These are phyloP conservation scores for Melampsora larici-populina DNA, from an alignment of 1,284 basidiomycete species.

Conservation along the genomic window DNA sequence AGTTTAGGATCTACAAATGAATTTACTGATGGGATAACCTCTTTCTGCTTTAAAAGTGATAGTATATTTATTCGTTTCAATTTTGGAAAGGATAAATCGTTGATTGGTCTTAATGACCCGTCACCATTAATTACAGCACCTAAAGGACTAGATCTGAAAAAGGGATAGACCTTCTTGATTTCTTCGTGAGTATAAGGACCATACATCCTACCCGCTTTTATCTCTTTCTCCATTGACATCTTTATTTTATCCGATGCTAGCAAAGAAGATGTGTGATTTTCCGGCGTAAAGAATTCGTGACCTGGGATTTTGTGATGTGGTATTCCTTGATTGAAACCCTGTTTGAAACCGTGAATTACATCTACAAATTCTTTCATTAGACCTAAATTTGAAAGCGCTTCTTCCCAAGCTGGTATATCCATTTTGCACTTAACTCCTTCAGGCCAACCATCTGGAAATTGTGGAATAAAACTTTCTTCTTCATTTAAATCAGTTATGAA, in stretches of 20 bases:
- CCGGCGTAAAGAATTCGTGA: too few species aligned
- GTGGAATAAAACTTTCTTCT: too few species aligned
- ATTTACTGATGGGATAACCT: slow-evolving; percentile 13
- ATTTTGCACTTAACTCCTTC: not conserved
- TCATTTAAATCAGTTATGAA: too few species aligned
- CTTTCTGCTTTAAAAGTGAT: too few species aligned
- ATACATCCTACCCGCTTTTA: not conserved
- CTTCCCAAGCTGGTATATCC: not conserved
- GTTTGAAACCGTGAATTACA: too few species aligned
- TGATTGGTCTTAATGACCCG: not conserved
- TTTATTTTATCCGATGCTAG: too few species aligned
- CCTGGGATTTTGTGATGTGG: not conserved
- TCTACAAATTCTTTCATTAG: too few species aligned
- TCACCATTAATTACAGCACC: slow-evolving; percentile 4
- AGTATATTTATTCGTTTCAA: not conserved
- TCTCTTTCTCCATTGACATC: too few species aligned
- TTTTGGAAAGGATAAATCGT: not conserved
- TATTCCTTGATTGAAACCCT: not conserved
- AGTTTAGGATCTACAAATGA: not conserved
- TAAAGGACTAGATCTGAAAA: slow-evolving; percentile 12
- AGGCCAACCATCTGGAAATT: not conserved
- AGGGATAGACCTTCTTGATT: not conserved
- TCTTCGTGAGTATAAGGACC: slow-evolving; percentile 4
- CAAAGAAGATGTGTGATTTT: too few species aligned
- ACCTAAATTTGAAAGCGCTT: not conserved